These are phyloP conservation scores for Akanthomyces dipterigenus DNA, from an alignment of 2,329 filamentous ascomycete species.

Conservation along the genomic window DNA sequence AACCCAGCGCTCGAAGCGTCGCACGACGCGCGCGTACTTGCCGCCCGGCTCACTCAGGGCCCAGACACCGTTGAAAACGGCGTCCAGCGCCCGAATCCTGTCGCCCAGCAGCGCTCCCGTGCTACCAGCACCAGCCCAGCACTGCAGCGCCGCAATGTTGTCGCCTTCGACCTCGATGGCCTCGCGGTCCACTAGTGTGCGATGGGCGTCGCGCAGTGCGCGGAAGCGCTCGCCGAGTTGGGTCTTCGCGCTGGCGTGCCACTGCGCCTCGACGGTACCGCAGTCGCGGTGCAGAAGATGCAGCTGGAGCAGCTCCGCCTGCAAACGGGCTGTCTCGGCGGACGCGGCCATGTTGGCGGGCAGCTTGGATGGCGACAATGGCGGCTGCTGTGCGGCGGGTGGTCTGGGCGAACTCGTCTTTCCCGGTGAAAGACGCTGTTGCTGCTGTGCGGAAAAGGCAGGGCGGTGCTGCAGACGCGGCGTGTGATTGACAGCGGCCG, in stretches of 20 bases:
- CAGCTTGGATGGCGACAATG: slow-evolving; percentile 52
- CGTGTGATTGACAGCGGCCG: slow-evolving; percentile 15
- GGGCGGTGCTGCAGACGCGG: slow-evolving; percentile 40
- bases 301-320: slow-evolving; percentile 59
- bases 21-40: slow-evolving; percentile 47
- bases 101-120: slow-evolving; percentile 43
- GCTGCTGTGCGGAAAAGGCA: slow-evolving; percentile 51
- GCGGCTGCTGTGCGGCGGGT: slow-evolving; percentile 40
- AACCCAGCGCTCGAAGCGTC: slow-evolving; percentile 55
- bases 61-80: slow-evolving; percentile 51
- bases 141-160: slow-evolving; percentile 46
- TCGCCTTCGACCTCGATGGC: slow-evolving; percentile 38
- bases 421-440: slow-evolving; percentile 62
- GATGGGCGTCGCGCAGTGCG: slow-evolving; percentile 27
- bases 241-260: slow-evolving; percentile 48
- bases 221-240: slow-evolving; percentile 42
- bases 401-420: slow-evolving; percentile 54
- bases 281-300: slow-evolving; percentile 56
- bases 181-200: slow-evolving; percentile 31
- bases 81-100: slow-evolving; percentile 51
- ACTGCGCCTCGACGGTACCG: slow-evolving; percentile 36
- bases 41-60: slow-evolving; percentile 48
- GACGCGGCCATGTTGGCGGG: slow-evolving; percentile 53
- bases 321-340: slow-evolving; percentile 51
- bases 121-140: slow-evolving; percentile 37